Percentiles rank a stretch among this genome's conserved stretches.
phyloP scores from a whole-genome alignment of 225 moss, liverwort and hornwort genomes.

The Sphagnum tenellum region DNA sequence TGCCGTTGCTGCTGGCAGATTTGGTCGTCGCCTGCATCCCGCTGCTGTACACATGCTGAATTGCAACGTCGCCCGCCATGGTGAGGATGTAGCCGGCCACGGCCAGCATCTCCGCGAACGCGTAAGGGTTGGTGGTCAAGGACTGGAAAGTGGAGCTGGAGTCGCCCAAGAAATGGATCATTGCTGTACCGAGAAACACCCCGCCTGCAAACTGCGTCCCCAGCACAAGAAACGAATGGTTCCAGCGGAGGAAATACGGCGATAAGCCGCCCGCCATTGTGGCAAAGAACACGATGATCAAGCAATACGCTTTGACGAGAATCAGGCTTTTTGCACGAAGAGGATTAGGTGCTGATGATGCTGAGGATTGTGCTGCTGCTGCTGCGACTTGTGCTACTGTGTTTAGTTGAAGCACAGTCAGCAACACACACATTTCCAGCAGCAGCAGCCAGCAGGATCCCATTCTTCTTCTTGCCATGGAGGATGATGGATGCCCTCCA shows the following conservation, averaged over 20 bases:
- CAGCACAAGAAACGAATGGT: constrained; percentile 53
- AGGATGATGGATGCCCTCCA: too few species aligned
- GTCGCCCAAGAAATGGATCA: constrained; percentile 76
- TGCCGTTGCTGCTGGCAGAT: constrained; percentile 19
- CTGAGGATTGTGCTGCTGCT: too few species aligned
- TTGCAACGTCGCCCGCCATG: constrained; percentile 58
- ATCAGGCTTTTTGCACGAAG: constrained; percentile 31
- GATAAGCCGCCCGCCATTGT: constrained; percentile 57
- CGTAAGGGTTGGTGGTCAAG: constrained; percentile 24
- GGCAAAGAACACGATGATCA: constrained; percentile 73
- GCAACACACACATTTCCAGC: too few species aligned
- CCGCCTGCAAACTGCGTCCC: constrained; percentile 87
- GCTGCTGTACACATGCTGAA: constrained; percentile 29
- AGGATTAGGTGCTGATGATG: neutral
- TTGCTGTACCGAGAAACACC: constrained; percentile 71
- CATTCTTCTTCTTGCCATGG: too few species aligned
- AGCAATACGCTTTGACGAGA: constrained; percentile 50
- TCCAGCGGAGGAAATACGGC: constrained; percentile 74
- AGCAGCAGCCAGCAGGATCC: too few species aligned
- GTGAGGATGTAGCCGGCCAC: constrained; percentile 68
- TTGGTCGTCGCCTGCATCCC: constrained; percentile 1
- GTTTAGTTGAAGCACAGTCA: too few species aligned
- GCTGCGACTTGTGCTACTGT: too few species aligned
- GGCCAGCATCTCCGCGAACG: constrained; percentile 72
- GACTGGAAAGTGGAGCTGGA: constrained; percentile 39